Evolutionary conservation across 768 basidiomycete genomes (phyloP), one percentile per base, ranked within the genome.

Genomic region (Lanmaoa rubissima): DNA sequence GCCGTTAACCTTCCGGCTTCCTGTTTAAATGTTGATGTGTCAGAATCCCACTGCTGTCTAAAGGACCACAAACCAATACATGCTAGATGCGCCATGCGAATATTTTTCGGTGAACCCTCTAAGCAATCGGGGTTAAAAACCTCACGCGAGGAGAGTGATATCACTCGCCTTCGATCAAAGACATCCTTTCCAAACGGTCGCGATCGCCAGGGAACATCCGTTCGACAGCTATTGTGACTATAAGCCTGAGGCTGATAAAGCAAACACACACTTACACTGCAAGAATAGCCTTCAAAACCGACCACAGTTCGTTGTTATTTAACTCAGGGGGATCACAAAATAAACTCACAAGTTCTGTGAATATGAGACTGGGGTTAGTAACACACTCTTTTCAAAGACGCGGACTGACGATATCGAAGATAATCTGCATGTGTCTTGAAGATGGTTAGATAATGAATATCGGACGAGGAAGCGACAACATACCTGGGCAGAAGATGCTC

Each of bases 61-160:
- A 49, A 6, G 41, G 57, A 42, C 2, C 9, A 70, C 61, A 45
- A 64, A 73, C 82, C 94, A 57, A 98, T 88, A 70, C 88, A 88
- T 17, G 97, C 97, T 26, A 99, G 77, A 73, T 90, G 87, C 10
- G 94, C 92, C 91, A 94, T 94, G 60, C 92, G 82, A 59, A 97
- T 81, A 65, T 92, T 84, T 72, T 96, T 85, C 6, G 93, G 93
- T 57, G 80, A 69, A 16, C 92, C 90, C 84, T 96, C 94, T 91
- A 57, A 11, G 34, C 8, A 47, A 39, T 5, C 31, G 8, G 1
- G 9, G 19, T 36, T 26, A 42, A 38, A 16, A 46, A 14, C 39
- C 24, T 41, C 16, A 48, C 26, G 0, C n/a, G 48, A 34, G 9
- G 5, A 24, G 39, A 46, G 13, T n/a, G 10, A 17, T 9, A 28